A percentile compares a stretch with the other conserved stretches of the same genome.
phyloP scores from a whole-genome alignment of 1,139 yeast genomes.

The Yueomyces sp. region DNA sequence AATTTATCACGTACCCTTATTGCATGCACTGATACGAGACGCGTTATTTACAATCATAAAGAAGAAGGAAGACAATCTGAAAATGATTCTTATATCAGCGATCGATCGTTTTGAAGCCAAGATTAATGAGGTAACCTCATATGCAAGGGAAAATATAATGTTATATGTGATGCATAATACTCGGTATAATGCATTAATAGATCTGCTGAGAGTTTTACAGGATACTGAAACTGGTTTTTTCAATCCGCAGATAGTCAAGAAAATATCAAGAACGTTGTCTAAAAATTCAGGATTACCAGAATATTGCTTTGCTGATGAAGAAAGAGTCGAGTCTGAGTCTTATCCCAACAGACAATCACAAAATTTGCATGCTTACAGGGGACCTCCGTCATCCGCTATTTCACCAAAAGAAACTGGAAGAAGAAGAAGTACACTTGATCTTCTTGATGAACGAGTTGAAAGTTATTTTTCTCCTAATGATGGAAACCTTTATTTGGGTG shows the following conservation, averaged over 20 bases:
- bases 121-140: not conserved
- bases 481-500: not conserved
- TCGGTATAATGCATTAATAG: not conserved
- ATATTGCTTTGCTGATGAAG: not conserved
- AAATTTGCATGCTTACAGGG: not conserved
- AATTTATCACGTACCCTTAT: constrained; percentile 50
- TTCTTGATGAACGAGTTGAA: not conserved
- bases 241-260: not conserved
- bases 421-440: not conserved
- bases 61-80: constrained; percentile 16
- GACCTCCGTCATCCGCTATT: not conserved
- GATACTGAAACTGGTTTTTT: not conserved
- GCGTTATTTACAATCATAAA: constrained; percentile 58
- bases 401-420: not conserved
- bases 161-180: not conserved
- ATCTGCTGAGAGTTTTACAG: not conserved
- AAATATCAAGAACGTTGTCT: not conserved
- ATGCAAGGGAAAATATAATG: not conserved
- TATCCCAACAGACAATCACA: not conserved
- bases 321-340: not conserved
- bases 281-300: not conserved
- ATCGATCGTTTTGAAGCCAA: not conserved
- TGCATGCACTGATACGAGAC: constrained; percentile 57
- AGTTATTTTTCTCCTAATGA: not conserved
- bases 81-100: not conserved